Base-by-base conservation (phyloP, 2,329 filamentous ascomycete species). In the Colletotrichum falcatum region DNA sequence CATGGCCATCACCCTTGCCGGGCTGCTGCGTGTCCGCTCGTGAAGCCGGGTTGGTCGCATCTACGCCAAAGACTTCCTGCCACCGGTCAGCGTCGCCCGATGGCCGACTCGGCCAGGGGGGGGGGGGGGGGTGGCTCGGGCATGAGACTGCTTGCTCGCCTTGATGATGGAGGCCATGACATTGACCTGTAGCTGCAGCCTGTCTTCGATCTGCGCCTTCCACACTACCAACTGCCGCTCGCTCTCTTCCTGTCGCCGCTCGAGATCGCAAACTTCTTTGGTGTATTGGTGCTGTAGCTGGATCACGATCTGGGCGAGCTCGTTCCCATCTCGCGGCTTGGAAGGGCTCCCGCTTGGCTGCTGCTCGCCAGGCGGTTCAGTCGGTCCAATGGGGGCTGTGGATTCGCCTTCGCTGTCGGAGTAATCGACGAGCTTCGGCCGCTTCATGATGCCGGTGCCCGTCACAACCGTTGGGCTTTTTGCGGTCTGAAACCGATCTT, bases 111-210 rank as follows among this genome's bases (percentile, higher is more conserved):
- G 46, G 5, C 23, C 8, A 14, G 11, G 14, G 5, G 4, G 1
- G 5, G 23, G 11, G 23, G 11, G 14, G 5, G 4, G 1, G 5
- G 23, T 12, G 9, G n/a, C n/a, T 20, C 18, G 9, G 2, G 33
- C 1, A 39, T 11, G 6, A 44, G n/a, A 16, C 2, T 28, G 42
- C 64, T 35, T 28, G 42, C 64, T 35, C 11, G 62, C 67, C 44
- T 56, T 54, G 49, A 63, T 55, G 7, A 70, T 20, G 7, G 55
- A 46, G 26, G 20, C 26, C 35, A 72, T 20, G 20, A 72, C 48
- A 28, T 66, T 61, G 37, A 56, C 54, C 46, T 72, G 55, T 61
- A 62, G 49, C 49, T 59, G 55, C 35, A 72, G 4, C 37, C 62
- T 33, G 11, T 56, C 46, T 18, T 72, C 61, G 11, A 72, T 37